Evolutionary conservation across 352 stramenopile species (phyloP), one percentile per base, ranked within the genome.

Genomic region (Phytophthora sp.): DNA sequence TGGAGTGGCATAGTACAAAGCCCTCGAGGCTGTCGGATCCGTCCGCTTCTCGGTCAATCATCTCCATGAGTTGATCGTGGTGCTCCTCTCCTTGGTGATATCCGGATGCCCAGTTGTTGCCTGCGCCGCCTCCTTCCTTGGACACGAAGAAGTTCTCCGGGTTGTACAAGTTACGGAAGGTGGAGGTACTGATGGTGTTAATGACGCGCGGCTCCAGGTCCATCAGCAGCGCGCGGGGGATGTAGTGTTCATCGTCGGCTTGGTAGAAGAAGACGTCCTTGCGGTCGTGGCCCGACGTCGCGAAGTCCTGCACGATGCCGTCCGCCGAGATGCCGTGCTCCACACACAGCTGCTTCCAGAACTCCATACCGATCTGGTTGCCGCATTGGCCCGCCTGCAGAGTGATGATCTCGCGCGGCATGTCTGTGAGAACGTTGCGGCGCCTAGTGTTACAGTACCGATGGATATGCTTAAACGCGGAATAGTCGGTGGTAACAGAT

Each of bases 181-280:
- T 82, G 0, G 87, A 96, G 38, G 93, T 96, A 42, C 83, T 82
- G 69, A 98, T 98, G 38, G 81, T 95, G 65, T 98, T 97, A 72
- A 98, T 95, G 31, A 97, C 88, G 35, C 82, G 88, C 57, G 84
- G 98, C 79, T 99, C 98, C 21, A 99, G 76, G 81, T 99, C 98
- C 79, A 99, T 97, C 44, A 99, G 81, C 41, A 99, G 77, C 15
- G 97, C 97, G 31, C 98, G 79, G 15, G 98, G 98, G 46, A 99
- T 99, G 82, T 99, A 99, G 62, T 98, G 96, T 69, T 99, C 97
- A 66, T 99, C 97, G 74, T 99, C 98, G 5, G 94, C 94, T 66
- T 98, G 93, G 81, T 99, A 99, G 76, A 99, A 99, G 75, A 99
- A 99, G 11, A 99, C 98, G 69, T 99, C 98, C 74, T 99, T 99